A percentile compares a stretch with the other conserved stretches of the same genome.
Conservation (phyloP, 2,329 filamentous ascomycete genomes). For the Neonectria hederae region DNA sequence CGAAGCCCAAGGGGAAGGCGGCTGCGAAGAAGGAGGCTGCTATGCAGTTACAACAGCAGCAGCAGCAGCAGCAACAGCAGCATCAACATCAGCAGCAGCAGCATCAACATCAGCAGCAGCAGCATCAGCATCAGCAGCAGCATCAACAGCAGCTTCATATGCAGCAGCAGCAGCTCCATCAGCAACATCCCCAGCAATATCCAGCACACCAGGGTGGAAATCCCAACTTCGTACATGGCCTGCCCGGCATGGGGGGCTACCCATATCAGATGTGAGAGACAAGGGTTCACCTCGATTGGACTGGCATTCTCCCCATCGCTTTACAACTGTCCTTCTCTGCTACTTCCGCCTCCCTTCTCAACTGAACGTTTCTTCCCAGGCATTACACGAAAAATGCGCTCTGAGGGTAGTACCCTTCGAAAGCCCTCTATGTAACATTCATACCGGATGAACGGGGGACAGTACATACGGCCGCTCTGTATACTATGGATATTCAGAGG, state of each 20-base stretch:
- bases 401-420: constrained; percentile 1
- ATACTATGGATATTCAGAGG: constrained; percentile 37
- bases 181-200: constrained; percentile 34
- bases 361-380: constrained; percentile 11
- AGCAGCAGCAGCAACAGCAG: constrained; percentile 30
- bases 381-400: constrained; percentile 20
- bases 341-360: not conserved
- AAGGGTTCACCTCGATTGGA: not conserved
- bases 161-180: constrained; percentile 29
- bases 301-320: not conserved
- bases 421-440: constrained; percentile 27
- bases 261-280: constrained; percentile 33
- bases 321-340: not conserved
- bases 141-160: constrained; percentile 24
- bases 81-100: constrained; percentile 26
- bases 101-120: constrained; percentile 28
- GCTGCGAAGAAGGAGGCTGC: constrained; percentile 46
- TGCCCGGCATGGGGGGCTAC: constrained; percentile 44
- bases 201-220: constrained; percentile 37
- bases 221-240: constrained; percentile 38
- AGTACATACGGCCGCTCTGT: constrained; percentile 39
- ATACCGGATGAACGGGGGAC: constrained; percentile 16
- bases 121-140: constrained; percentile 12
- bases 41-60: constrained; percentile 38
- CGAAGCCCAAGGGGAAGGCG: constrained; percentile 51